phyloP scores from a whole-genome alignment of 2,329 filamentous ascomycete genomes.

The Diplodia corticola region DNA sequence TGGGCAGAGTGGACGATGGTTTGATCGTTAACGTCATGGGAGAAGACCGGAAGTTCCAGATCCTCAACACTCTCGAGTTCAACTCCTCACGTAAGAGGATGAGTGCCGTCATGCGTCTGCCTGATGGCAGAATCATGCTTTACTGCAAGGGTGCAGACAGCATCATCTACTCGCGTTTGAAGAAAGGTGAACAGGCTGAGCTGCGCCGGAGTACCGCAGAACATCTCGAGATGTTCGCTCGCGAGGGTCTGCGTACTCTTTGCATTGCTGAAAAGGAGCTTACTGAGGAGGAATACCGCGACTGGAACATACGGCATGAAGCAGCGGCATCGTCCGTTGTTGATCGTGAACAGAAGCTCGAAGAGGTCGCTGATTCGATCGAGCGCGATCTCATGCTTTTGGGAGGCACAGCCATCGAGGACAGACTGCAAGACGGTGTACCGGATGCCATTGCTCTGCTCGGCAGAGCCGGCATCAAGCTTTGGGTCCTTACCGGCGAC shows the following conservation, averaged over 20 bases:
- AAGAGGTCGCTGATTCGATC: slow-evolving; percentile 84
- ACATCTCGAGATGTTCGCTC: slow-evolving; percentile 94
- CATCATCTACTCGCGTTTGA: slow-evolving; percentile 90
- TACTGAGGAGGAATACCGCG: slow-evolving; percentile 76
- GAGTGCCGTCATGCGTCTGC: slow-evolving; percentile 96
- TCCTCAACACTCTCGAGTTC: slow-evolving; percentile 95
- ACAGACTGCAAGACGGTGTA: slow-evolving; percentile 93
- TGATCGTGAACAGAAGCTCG: slow-evolving; percentile 88
- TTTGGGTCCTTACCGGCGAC: slow-evolving; percentile 97
- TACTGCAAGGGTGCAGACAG: slow-evolving; percentile 98
- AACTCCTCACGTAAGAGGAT: slow-evolving; percentile 96
- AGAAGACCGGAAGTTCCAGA: slow-evolving; percentile 77
- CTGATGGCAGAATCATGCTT: slow-evolving; percentile 81
- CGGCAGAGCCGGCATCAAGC: slow-evolving; percentile 91
- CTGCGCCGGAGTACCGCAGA: slow-evolving; percentile 82
- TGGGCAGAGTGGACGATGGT: slow-evolving; percentile 76
- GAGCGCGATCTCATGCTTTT: slow-evolving; percentile 86
- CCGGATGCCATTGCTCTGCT: slow-evolving; percentile 92
- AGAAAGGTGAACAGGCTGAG: slow-evolving; percentile 80
- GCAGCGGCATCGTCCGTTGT: slow-evolving; percentile 79
- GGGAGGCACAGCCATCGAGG: slow-evolving; percentile 95
- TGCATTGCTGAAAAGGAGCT: slow-evolving; percentile 87
- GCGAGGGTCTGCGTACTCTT: slow-evolving; percentile 90
- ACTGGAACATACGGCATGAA: slow-evolving; percentile 86
- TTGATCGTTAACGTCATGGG: slow-evolving; percentile 86